Evolutionary conservation across 2,329 filamentous ascomycete species (phyloP).

Genomic region (Byssochlamys sp.): DNA sequence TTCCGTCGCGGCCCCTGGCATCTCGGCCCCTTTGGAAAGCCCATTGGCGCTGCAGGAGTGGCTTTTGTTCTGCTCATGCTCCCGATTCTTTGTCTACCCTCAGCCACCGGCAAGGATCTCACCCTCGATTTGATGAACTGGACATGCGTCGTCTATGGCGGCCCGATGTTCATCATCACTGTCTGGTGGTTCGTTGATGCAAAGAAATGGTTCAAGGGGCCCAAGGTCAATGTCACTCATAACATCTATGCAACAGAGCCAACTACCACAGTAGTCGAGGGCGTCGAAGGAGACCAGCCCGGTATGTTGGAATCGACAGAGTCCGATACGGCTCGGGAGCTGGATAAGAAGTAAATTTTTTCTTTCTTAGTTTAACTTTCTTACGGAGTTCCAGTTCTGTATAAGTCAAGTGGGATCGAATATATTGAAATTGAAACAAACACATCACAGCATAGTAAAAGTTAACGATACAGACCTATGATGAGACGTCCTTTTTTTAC

Average conservation of each 20-base stretch:
- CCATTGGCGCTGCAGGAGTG: constrained; percentile 49
- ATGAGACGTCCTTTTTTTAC: no score
- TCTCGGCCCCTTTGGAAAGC: constrained; percentile 50
- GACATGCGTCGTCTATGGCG: constrained; percentile 58
- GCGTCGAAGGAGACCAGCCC: not conserved
- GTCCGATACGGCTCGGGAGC: not conserved
- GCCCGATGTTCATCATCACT: constrained; percentile 49
- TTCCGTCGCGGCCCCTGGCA: constrained; percentile 63
- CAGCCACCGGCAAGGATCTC: constrained; percentile 46
- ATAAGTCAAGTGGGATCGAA: no score
- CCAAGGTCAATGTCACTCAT: constrained; percentile 58
- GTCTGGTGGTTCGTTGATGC: constrained; percentile 58
- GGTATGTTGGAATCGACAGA: not conserved
- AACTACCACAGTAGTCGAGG: not conserved
- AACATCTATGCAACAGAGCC: constrained; percentile 12
- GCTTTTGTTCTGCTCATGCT: constrained; percentile 57
- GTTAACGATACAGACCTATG: no score
- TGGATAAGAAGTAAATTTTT: not conserved
- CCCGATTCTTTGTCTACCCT: constrained; percentile 58
- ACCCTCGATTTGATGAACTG: constrained; percentile 53
- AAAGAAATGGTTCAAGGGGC: constrained; percentile 60
- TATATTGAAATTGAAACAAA: no score
- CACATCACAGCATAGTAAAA: no score
- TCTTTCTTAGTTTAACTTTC: not conserved
- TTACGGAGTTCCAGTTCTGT: not conserved